Evolutionary conservation across 1,284 basidiomycete genomes (phyloP).

Genomic region (Cutaneotrichosporon cyanovorans): DNA sequence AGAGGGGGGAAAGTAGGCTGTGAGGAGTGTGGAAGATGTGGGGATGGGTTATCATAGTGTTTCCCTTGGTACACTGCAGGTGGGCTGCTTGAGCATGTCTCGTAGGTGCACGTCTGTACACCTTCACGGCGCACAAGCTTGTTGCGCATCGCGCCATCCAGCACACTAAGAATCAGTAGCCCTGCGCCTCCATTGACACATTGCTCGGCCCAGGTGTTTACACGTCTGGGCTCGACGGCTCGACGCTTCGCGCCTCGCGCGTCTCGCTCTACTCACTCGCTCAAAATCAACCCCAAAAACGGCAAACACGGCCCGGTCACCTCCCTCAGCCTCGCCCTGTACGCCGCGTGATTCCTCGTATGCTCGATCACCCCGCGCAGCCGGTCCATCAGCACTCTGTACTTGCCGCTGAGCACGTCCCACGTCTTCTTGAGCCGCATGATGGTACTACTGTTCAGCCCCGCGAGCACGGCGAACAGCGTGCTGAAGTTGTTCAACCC

Average conservation of each 20-base stretch:
- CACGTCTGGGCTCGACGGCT: no score
- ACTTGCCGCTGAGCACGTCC: constrained; percentile 80
- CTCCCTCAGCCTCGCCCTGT: constrained; percentile 72
- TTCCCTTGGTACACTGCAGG: no score
- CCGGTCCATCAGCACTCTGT: constrained; percentile 66
- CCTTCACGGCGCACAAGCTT: no score
- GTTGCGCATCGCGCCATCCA: no score
- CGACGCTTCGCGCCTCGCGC: not conserved
- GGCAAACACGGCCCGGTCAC: constrained; percentile 81
- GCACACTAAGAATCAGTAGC: no score
- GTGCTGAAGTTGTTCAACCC: constrained; percentile 88
- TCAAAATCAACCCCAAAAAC: constrained; percentile 62
- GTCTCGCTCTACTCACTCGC: constrained; percentile 53
- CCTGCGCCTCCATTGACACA: no score
- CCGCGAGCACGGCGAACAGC: constrained; percentile 92
- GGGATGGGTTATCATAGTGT: no score
- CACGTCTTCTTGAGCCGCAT: constrained; percentile 88
- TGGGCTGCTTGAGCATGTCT: no score
- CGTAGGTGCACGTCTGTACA: no score
- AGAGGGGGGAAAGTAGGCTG: not conserved
- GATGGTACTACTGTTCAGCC: constrained; percentile 89
- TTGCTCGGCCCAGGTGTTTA: no score
- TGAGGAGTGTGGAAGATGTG: not conserved
- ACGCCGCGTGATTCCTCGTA: constrained; percentile 57
- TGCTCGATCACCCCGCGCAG: constrained; percentile 84